Conservation (phyloP, 2,329 filamentous ascomycete species). For the Penicillium paneum region DNA sequence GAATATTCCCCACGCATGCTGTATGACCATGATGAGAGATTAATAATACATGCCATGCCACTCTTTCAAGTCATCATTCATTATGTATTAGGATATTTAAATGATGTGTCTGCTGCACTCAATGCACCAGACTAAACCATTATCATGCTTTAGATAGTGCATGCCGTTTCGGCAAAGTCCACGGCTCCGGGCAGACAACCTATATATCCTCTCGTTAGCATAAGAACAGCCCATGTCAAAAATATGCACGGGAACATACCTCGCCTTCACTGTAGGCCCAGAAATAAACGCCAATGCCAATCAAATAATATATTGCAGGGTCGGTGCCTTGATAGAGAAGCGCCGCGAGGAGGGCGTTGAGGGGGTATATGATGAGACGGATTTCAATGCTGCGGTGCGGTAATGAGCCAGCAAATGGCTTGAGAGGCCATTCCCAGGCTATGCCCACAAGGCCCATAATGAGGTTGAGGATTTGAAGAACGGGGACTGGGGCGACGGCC, state of each 20-base stretch:
- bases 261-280: conserved; percentile 98
- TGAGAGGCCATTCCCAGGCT: conserved; percentile 87
- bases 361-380: conserved; percentile 75
- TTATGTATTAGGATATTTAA: conserved; percentile 12
- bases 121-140: conserved; percentile 8
- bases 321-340: conserved; percentile 93
- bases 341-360: conserved; percentile 69
- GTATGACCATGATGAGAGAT: not conserved
- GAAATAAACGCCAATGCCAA: conserved; percentile 84
- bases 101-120: conserved; percentile 14
- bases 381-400: conserved; percentile 86
- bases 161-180: conserved; percentile 62
- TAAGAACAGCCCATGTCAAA: not conserved
- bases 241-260: conserved; percentile 54
- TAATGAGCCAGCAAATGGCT: conserved; percentile 68
- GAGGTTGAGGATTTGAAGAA: conserved; percentile 87
- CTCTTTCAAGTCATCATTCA: conserved; percentile 1
- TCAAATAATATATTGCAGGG: conserved; percentile 83
- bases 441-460: conserved; percentile 74
- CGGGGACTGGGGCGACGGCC: conserved; percentile 80
- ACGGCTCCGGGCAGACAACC: conserved; percentile 67
- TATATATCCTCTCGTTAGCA: conserved; percentile 30
- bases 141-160: conserved; percentile 29
- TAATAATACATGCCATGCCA: not conserved
- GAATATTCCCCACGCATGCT: not conserved